phyloP scores from a whole-genome alignment of 805 yeast species.

The Candida insectalens region DNA sequence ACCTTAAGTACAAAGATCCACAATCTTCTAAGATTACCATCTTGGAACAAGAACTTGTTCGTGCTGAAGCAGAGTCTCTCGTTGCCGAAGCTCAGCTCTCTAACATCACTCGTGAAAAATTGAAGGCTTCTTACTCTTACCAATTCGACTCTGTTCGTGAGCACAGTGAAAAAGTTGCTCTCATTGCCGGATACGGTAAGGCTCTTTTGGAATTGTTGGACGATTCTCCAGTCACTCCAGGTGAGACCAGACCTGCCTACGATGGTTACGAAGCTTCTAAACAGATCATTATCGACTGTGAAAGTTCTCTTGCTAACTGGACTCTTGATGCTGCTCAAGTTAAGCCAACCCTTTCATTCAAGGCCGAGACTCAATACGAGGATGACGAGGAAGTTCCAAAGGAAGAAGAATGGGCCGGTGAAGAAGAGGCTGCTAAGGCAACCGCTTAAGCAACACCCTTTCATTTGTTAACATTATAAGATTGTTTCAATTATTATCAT shows the following conservation, averaged over 20 bases:
- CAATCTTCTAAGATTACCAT: conserved; percentile 73
- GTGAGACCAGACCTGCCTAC: conserved; percentile 85
- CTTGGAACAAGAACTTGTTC: conserved; percentile 79
- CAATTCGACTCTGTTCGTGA: conserved; percentile 82
- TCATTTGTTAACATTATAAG: background rate
- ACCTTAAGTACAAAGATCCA: conserved; percentile 77
- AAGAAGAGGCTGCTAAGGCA: conserved; percentile 9
- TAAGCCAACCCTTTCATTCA: conserved; percentile 69
- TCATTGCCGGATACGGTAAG: conserved; percentile 86
- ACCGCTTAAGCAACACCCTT: conserved; percentile 14
- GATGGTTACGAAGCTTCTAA: conserved; percentile 85
- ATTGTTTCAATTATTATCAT: conserved; percentile 1
- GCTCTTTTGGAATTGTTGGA: conserved; percentile 75
- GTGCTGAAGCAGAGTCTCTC: conserved; percentile 86
- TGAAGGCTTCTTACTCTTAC: conserved; percentile 75
- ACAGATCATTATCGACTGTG: conserved; percentile 81
- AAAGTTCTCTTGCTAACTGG: conserved; percentile 76
- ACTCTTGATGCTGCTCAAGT: conserved; percentile 76
- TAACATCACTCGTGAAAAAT: conserved; percentile 79
- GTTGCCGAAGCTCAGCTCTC: conserved; percentile 91
- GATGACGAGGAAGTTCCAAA: conserved; percentile 34
- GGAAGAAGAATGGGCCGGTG: conserved; percentile 40
- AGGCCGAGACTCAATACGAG: conserved; percentile 22
- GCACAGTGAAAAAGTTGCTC: conserved; percentile 75
- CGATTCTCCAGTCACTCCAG: conserved; percentile 81